Base-by-base conservation (phyloP, 345 rosid species). In the Bruguiera parviflora region DNA sequence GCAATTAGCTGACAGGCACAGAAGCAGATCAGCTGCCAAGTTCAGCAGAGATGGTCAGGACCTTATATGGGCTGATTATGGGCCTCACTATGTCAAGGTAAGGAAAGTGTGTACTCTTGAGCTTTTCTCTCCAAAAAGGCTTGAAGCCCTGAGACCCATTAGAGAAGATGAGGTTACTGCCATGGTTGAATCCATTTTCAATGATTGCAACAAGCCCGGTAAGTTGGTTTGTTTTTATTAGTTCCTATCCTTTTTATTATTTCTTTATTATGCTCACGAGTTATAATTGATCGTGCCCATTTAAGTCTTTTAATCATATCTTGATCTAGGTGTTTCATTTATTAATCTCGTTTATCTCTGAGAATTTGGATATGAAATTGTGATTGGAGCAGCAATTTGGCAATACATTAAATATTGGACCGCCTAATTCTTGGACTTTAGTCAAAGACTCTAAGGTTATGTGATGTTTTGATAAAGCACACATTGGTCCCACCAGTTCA, bases 51-150 rank as follows among this genome's bases (percentile, higher is more conserved):
- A 89, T 47, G 97, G 98, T 0, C 65, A 87, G 63, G 98, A 94
- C 72, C 91, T 94, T 1, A 94, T 91, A 13, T 94, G 98, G 98
- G 98, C 98, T 0, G 98, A 94, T 59, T 94, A 91, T 29, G 96
- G 97, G 1, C 92, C 98, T 19, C 98, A 94, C 66, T 94, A 89
- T 58, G 98, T 94, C 1, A 94, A 89, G 87, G 98, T 91, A 13
- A 81, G 98, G 68, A 91, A 85, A 64, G 89, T 91, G 0, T 91
- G 97, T 53, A 91, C 94, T 8, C 81, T 94, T 39, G 97, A 94
- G 84, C 97, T 94, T 13, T 94, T 94, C 77, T 27, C 91, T 0
- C 89, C 95, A 0, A 94, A 85, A 78, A 81, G 98, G 56, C 88
- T 94, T 8, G 96, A 89, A 71, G 83, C 79, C 22, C 80, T 94